Evolutionary conservation across 2,329 filamentous ascomycete genomes (phyloP).

Genomic region (Trichothecium roseum): DNA sequence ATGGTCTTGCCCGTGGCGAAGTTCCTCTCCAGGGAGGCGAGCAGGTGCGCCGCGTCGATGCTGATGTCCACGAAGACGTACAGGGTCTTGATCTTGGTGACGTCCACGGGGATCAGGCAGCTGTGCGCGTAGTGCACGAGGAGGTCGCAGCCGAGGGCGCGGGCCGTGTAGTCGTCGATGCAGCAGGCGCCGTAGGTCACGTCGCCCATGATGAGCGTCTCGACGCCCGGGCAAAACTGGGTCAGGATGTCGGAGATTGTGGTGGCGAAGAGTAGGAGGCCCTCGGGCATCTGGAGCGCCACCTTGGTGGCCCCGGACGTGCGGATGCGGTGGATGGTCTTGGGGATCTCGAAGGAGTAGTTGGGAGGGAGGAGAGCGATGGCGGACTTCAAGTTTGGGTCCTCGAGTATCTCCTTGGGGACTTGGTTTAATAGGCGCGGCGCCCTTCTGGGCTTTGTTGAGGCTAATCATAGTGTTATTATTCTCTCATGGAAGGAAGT

Average conservation of each 20-base stretch:
- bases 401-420: conserved; percentile 74
- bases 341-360: conserved; percentile 97
- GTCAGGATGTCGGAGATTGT: conserved; percentile 95
- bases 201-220: conserved; percentile 97
- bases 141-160: conserved; percentile 86
- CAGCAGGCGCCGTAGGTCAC: conserved; percentile 98
- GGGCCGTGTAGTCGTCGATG: conserved; percentile 95
- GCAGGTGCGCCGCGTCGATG: conserved; percentile 81
- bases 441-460: conserved; percentile 58
- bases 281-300: conserved; percentile 95
- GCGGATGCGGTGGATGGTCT: conserved; percentile 91
- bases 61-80: conserved; percentile 98
- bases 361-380: conserved; percentile 84
- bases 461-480: conserved; percentile 28
- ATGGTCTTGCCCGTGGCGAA: conserved; percentile 78
- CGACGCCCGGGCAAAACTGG: conserved; percentile 83
- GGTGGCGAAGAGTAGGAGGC: conserved; percentile 87
- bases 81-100: conserved; percentile 92
- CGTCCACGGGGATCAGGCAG: conserved; percentile 90
- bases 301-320: conserved; percentile 69
- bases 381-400: conserved; percentile 76
- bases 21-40: conserved; percentile 81
- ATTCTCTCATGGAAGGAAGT: conserved; percentile 1
- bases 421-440: conserved; percentile 85
- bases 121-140: conserved; percentile 96